These are phyloP conservation scores for Sisymbrium irio DNA, from an alignment of 345 rosid species.

Conservation along the genomic window DNA sequence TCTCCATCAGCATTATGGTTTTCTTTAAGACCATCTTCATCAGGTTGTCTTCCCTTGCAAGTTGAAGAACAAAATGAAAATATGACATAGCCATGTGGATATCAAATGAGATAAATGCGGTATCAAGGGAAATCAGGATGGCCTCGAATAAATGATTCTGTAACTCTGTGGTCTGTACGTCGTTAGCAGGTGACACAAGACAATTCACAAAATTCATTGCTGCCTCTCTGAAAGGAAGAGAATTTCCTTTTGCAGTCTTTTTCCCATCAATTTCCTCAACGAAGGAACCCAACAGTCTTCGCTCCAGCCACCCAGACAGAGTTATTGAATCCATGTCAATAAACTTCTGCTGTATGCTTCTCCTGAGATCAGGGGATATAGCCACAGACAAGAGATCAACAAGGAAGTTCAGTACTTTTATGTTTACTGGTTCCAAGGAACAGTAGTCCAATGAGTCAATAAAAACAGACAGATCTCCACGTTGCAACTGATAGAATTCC, in stretches of 20 bases:
- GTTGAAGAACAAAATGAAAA: constrained; percentile 75
- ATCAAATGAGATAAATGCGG: constrained; percentile 80
- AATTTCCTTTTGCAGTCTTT: constrained; percentile 56
- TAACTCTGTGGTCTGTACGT: constrained; percentile 44
- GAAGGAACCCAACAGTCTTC: constrained; percentile 70
- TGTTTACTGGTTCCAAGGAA: constrained; percentile 67
- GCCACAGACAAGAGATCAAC: constrained; percentile 75
- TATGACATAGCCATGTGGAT: constrained; percentile 67
- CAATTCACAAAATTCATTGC: constrained; percentile 67
- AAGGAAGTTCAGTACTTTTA: constrained; percentile 78
- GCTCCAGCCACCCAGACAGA: constrained; percentile 87
- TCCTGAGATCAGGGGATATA: constrained; percentile 52
- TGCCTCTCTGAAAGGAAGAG: constrained; percentile 72
- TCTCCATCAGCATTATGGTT: constrained; percentile 67
- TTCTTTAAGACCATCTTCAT: constrained; percentile 66
- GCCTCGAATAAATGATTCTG: constrained; percentile 84
- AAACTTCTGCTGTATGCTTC: constrained; percentile 56
- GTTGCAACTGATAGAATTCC: constrained; percentile 46
- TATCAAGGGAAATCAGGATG: constrained; percentile 65
- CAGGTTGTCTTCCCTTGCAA: constrained; percentile 65
- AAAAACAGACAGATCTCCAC: constrained; percentile 71
- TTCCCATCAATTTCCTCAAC: constrained; percentile 50
- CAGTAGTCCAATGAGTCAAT: constrained; percentile 70
- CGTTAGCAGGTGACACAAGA: constrained; percentile 55
- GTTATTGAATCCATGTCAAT: constrained; percentile 59